Conservation (phyloP, 257 asterid species). For the Parsonsia alboflavescens region DNA sequence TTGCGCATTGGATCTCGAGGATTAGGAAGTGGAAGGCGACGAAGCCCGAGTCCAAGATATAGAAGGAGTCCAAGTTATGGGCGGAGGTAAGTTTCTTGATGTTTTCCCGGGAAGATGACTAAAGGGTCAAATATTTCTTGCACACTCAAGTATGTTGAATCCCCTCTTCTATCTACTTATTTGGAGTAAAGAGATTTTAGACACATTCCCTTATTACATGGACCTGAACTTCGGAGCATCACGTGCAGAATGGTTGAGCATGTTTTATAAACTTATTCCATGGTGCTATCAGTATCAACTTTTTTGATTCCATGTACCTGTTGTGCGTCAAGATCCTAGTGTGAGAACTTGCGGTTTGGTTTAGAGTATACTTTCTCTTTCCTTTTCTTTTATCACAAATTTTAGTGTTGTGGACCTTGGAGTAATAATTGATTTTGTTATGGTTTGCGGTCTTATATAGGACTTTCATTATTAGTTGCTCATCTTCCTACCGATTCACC, state of each 20-base stretch:
- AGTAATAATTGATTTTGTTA: not conserved
- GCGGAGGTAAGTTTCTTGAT: constrained; percentile 30
- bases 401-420: not conserved
- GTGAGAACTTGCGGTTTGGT: not conserved
- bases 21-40: constrained; percentile 36
- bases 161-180: not conserved
- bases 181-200: not conserved
- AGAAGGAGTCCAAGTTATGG: constrained; percentile 64
- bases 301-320: not conserved
- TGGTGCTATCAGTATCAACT: not conserved
- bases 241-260: not conserved
- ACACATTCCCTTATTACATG: not conserved
- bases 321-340: not conserved
- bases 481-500: not conserved
- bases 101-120: not conserved
- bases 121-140: not conserved
- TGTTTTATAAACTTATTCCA: not conserved
- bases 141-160: too few species aligned
- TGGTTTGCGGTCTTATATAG: not conserved
- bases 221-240: not conserved
- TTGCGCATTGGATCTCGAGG: constrained; percentile 39
- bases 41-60: constrained; percentile 37
- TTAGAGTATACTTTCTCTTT: not conserved
- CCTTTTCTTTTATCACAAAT: not conserved
- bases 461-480: not conserved